A percentile compares a stretch with the other conserved stretches of the same genome.
phyloP scores from a whole-genome alignment of 2,329 filamentous ascomycete species.

The Colletotrichum melonis region DNA sequence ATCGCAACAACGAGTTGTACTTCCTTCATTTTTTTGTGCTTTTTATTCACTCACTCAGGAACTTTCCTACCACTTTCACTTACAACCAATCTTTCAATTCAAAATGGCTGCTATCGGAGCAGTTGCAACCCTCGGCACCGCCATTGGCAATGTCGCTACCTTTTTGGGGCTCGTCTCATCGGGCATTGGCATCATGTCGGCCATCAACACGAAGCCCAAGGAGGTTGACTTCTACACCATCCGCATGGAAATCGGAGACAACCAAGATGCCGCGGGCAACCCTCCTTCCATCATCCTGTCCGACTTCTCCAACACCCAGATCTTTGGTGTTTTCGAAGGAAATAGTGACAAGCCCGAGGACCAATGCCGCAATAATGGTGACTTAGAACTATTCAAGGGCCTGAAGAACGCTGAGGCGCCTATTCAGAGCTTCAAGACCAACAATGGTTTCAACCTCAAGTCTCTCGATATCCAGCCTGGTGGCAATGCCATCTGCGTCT shows the following conservation, averaged over 20 bases:
- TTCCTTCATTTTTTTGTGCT: slow-evolving; percentile 9
- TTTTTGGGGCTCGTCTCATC: slow-evolving; percentile 11
- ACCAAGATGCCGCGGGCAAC: slow-evolving; percentile 18
- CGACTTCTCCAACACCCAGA: slow-evolving; percentile 12
- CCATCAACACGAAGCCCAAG: slow-evolving; percentile 14
- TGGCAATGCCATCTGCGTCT: slow-evolving; percentile 20
- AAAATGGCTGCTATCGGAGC: slow-evolving; percentile 22
- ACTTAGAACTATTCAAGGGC: neutral
- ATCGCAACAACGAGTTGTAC: slow-evolving; percentile 2
- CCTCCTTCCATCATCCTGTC: slow-evolving; percentile 11
- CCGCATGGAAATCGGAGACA: slow-evolving; percentile 20
- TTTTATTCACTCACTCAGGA: slow-evolving; percentile 18
- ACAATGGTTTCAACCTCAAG: slow-evolving; percentile 22
- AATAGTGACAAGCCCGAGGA: slow-evolving; percentile 14
- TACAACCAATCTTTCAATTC: neutral
- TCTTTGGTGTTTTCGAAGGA: slow-evolving; percentile 8
- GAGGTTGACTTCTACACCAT: slow-evolving; percentile 15
- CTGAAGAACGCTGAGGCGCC: slow-evolving; percentile 18
- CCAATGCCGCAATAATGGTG: slow-evolving; percentile 9
- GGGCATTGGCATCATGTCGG: slow-evolving; percentile 4
- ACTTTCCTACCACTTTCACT: slow-evolving; percentile 13
- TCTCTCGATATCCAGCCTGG: slow-evolving; percentile 19
- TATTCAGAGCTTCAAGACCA: slow-evolving; percentile 12
- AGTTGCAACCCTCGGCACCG: slow-evolving; percentile 14
- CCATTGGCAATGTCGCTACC: slow-evolving; percentile 7